Base-by-base conservation (phyloP, 176 grass and related monocot genomes). In the Eremochloa ophiuroides region DNA sequence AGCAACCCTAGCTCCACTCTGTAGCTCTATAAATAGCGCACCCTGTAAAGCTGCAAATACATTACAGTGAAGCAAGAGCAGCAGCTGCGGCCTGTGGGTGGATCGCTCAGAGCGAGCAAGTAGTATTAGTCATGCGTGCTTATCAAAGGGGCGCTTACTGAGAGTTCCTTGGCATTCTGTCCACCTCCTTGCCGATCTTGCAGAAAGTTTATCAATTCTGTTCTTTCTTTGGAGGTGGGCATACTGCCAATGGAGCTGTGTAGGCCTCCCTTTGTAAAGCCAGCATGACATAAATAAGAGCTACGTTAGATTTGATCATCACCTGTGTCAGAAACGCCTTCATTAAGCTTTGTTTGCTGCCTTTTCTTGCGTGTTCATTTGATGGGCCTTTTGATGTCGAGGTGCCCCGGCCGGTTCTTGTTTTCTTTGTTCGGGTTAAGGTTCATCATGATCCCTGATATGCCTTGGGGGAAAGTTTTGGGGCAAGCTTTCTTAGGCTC, bases 241-340 rank as follows among this genome's bases (percentile, higher is more conserved):
- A 91, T 94, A 85, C 89, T 94, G 92, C 89, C 92, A 94, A 94
- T 83, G 74, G 92, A 94, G 50, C 92, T 94, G 71, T 91, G 92
- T 94, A 81, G 66, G 92, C 67, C 85, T 91, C 86, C 87, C 89
- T 89, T 91, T 94, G 92, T 85, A 76, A 94, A 94, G 81, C 89
- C 69, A 81, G 72, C 59, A 79, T 87, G 92, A 86, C 78, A 35
- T 41, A 83, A 68, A 86, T 79, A 68, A 69, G 15, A 50, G 65
- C 2, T 25, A 48, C 44, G 37, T 39, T 82, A 35, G 60, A 68
- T 82, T 73, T 81, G 77, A 69, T 75, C 61, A 50, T 34, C 60
- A 27, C 61, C 62, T 78, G 23, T 60, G 67, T 61, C 77, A 80
- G 43, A 90, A 79, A 79, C 41, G 69, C 62, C 62, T 41, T 83